Conservation (phyloP, 768 basidiomycete species). For the Lactarius sp. region DNA sequence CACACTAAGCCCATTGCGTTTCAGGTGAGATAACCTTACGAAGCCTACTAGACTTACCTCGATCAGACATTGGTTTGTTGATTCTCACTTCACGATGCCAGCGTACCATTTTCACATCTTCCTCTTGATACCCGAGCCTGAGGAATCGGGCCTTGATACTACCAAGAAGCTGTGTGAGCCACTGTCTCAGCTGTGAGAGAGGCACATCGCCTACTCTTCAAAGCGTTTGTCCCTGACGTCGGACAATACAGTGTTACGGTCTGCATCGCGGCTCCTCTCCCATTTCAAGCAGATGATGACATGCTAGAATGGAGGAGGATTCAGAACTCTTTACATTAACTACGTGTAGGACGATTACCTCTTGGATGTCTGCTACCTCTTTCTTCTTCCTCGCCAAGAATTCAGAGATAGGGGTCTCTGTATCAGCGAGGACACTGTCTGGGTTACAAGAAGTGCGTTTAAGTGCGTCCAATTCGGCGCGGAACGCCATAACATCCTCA, state of each 20-base stretch:
- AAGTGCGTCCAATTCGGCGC: no score
- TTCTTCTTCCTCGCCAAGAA: no score
- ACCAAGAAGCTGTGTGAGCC: background rate
- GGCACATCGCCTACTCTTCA: slow-evolving; percentile 8
- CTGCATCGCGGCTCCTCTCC: slow-evolving; percentile 2
- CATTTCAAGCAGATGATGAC: slow-evolving; percentile 5
- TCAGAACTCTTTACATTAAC: background rate
- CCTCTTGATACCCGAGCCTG: background rate
- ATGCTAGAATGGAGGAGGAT: slow-evolving; percentile 1
- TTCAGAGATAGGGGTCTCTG: no score
- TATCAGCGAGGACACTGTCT: no score
- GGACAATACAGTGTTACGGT: slow-evolving; percentile 10
- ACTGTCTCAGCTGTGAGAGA: background rate
- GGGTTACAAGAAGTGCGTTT: no score
- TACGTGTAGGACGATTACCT: background rate
- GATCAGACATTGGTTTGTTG: slow-evolving; percentile 19
- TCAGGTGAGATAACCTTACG: background rate
- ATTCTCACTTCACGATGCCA: slow-evolving; percentile 15
- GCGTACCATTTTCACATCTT: slow-evolving; percentile 10
- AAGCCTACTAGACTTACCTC: no score
- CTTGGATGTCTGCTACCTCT: background rate
- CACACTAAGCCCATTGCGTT: slow-evolving; percentile 1
- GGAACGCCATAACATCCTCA: no score
- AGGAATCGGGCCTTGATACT: slow-evolving; percentile 15
- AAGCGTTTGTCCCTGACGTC: slow-evolving; percentile 14